These are phyloP conservation scores for Trichoderma citrinoviride DNA, from an alignment of 2,329 filamentous ascomycete genomes.

Conservation along the genomic window DNA sequence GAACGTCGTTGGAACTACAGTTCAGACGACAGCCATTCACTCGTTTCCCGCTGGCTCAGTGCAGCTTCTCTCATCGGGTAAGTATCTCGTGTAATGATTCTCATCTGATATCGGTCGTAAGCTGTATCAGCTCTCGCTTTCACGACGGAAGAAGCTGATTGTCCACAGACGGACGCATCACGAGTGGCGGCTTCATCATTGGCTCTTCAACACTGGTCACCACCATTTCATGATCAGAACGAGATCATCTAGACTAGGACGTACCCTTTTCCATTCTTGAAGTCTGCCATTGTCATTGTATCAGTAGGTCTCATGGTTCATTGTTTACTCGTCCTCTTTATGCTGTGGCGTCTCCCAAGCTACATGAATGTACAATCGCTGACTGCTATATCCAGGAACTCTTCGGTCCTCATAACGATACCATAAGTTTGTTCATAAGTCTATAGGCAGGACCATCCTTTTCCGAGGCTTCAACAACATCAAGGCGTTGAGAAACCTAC, in stretches of 20 bases:
- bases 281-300: too few relatives aligned
- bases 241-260: too few relatives aligned
- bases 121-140: not conserved
- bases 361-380: not conserved
- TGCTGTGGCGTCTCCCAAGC: too few relatives aligned
- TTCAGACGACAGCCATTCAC: not conserved
- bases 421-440: not conserved
- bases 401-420: not conserved
- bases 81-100: not conserved
- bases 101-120: not conserved
- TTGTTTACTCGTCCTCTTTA: too few relatives aligned
- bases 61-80: not conserved
- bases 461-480: not conserved
- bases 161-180: not conserved
- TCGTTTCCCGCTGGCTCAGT: not conserved
- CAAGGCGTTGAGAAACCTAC: not conserved
- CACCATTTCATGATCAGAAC: too few relatives aligned
- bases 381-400: not conserved
- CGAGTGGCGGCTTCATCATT: not conserved
- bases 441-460: not conserved
- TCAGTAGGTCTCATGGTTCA: too few relatives aligned
- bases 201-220: not conserved
- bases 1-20: not conserved
- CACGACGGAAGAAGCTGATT: not conserved
- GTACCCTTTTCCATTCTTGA: too few relatives aligned